Base-by-base conservation (phyloP, 2,329 filamentous ascomycete species). In the Alternaria atra region DNA sequence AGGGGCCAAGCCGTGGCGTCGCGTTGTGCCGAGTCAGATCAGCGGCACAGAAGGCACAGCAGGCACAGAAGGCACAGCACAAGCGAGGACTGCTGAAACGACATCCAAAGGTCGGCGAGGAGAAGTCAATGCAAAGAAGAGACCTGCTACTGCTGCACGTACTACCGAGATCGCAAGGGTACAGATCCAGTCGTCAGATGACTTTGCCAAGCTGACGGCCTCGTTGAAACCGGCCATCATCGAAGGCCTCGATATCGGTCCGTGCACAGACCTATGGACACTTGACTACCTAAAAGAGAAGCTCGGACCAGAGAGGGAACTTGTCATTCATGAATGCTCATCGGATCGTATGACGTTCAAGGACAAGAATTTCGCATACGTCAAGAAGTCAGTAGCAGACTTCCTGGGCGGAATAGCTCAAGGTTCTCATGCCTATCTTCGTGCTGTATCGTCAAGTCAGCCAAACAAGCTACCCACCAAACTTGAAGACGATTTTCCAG, bases 331-430 rank as follows among this genome's bases (percentile, higher is more conserved):
- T 71, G 86, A 91, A 65, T 88, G 90, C 20, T 78, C 83, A 6
- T 84, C 82, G 5, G 82, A 86, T 30, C 86, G 86, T 46, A 93
- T 97, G 90, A 90, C 92, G 68, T 97, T 97, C 73, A 89, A 89
- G 58, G 82, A 84, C 46, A 97, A 96, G 78, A 96, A 97, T 76
- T 97, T 97, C 73, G 80, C 82, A 37, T 97, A 97, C 73, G 82
- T 85, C 8, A 91, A 87, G 4, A 89, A 89, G 64, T 73, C 81
- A 2, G 92, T 97, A 67, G 85, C 84, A 1, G 79, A 84, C 0
- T 93, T 97, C 73, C 82, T 94, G 52, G 77, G 86, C 34, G 84
- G 86, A 52, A 86, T 78, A 2, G 77, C 84, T 20, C 74, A 76
- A 5, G 91, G 91, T 10, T 84, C 84, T 40, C 86, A 85, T 61